phyloP scores from a whole-genome alignment of 169 alveolate genomes.

The Neospora caninum region DNA sequence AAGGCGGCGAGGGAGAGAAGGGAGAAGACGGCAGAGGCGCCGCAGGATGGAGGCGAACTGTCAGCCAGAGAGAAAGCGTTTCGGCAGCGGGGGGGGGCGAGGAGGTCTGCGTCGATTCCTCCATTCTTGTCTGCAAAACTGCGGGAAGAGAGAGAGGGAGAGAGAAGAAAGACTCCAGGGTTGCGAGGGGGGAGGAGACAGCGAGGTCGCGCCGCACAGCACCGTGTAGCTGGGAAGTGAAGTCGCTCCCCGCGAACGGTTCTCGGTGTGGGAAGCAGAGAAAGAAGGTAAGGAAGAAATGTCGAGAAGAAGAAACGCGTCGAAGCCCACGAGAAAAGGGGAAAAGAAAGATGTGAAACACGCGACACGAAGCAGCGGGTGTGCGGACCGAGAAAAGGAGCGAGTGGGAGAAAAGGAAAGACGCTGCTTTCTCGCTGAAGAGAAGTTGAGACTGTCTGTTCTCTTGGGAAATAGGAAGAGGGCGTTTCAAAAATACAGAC shows the following conservation, averaged over 20 bases:
- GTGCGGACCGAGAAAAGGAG: too few relatives aligned
- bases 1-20: background rate
- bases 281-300: background rate
- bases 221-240: background rate
- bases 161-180: background rate
- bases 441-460: too few relatives aligned
- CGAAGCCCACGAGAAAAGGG: background rate
- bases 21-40: background rate
- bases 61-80: background rate
- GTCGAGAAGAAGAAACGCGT: background rate
- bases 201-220: background rate
- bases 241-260: too few relatives aligned
- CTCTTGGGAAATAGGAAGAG: too few relatives aligned
- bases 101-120: background rate
- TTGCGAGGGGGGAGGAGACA: background rate
- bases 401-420: too few relatives aligned
- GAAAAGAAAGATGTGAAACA: too few relatives aligned
- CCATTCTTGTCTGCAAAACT: background rate
- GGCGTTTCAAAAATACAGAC: too few relatives aligned
- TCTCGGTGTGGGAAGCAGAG: background rate
- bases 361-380: too few relatives aligned
- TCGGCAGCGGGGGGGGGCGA: background rate
- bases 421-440: too few relatives aligned
- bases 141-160: background rate
- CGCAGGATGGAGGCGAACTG: conserved; percentile 1